These are phyloP conservation scores for Trichoderma gracile DNA, from an alignment of 2,329 filamentous ascomycete species.

Conservation along the genomic window DNA sequence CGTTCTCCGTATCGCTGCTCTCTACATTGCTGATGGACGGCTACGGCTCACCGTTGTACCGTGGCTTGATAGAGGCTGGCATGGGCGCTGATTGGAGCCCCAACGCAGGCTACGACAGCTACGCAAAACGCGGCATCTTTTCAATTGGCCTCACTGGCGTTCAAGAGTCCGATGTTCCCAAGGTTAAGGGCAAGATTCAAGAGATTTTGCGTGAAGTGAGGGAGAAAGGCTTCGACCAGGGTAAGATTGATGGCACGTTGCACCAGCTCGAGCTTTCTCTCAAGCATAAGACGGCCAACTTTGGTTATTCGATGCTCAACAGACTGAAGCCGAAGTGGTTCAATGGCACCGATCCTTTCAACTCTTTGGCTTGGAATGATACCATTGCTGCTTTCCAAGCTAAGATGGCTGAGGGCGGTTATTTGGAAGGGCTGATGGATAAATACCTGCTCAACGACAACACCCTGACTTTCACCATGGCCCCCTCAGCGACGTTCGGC, in stretches of 20 bases:
- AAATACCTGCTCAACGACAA: conserved; percentile 90
- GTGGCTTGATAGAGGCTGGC: conserved; percentile 82
- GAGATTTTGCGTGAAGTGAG: conserved; percentile 70
- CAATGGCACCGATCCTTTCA: conserved; percentile 89
- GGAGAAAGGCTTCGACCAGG: conserved; percentile 77
- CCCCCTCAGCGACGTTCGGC: conserved; percentile 73
- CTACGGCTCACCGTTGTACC: conserved; percentile 92
- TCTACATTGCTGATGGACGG: conserved; percentile 87
- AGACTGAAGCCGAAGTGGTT: conserved; percentile 92
- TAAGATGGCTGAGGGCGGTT: conserved; percentile 71
- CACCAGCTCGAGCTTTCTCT: conserved; percentile 91
- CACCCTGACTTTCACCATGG: conserved; percentile 91
- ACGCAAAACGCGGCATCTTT: conserved; percentile 76
- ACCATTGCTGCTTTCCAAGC: conserved; percentile 80
- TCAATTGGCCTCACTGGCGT: conserved; percentile 92
- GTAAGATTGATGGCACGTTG: conserved; percentile 90
- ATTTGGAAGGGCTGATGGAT: conserved; percentile 80
- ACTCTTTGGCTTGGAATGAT: conserved; percentile 88
- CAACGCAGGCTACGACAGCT: conserved; percentile 87
- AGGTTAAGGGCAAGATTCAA: conserved; percentile 72
- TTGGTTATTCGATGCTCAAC: conserved; percentile 88
- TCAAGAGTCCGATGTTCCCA: conserved; percentile 72
- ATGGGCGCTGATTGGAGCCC: conserved; percentile 92
- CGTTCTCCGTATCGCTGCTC: conserved; percentile 80
- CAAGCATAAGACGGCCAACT: conserved; percentile 95